Evolutionary conservation across 768 basidiomycete species (phyloP), one percentile per base, ranked within the genome.

Genomic region (Naganishia randhawae): DNA sequence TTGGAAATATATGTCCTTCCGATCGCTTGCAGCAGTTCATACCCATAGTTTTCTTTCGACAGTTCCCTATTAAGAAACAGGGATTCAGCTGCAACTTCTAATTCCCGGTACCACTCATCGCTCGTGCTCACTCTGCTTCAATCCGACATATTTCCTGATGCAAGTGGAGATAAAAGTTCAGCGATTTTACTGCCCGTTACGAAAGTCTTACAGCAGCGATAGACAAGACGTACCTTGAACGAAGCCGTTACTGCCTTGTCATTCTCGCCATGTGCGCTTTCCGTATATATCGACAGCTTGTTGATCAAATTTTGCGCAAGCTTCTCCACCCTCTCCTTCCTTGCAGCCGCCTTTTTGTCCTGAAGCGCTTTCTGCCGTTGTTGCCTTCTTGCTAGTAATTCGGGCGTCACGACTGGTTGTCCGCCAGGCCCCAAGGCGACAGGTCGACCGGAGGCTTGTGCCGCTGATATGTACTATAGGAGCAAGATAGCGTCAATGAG

Each of bases 1-100:
- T 79, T 78, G 4, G 76, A 72, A 33, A 74, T 73, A 50, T 81
- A 81, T 8, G 78, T 76, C 32, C 70, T 51, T 16, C 80, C 80
- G 39, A 81, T 75, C 22, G 80, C 75, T 31, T 80, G 74, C 0
- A 80, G 71, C 51, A 81, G 68, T 68, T 81, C 80, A 17, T 74
- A 71, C 10, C 80, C 80, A 50, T 81, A 81, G 35, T 75, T 79
- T 66, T 81, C 80, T 25, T 80, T 74, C 53, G 73, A 74, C 11
- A 81, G 73, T 61, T 81, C 78, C 57, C 69, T 61, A 25, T 71
- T 17, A 29, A 37, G 14, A 53, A 0, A 31, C 11, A 13, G 3
- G 4, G n/a, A 3, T 48, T 61, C 53, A 61, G 37, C 57, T n/a
- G n/a, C n/a, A n/a, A n/a, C 39, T 37, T 35, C 11, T 14, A 32